A percentile compares a stretch with the other conserved stretches of the same genome.
Conservation (phyloP, 441 rosid species). For the Euphorbia schlechtendalii region DNA sequence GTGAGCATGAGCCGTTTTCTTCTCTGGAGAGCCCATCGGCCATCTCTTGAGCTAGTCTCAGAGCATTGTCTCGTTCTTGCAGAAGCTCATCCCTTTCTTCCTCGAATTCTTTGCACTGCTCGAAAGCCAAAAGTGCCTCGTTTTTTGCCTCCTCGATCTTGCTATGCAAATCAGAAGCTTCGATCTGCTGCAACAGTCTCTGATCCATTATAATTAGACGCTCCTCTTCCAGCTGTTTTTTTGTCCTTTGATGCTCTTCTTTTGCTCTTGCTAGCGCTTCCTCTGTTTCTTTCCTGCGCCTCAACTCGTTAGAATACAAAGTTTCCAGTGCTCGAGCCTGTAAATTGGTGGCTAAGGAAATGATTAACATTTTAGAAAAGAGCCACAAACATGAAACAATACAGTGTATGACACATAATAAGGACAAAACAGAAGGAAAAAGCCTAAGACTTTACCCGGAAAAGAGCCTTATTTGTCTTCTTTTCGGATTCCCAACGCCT, state of each 20-base stretch:
- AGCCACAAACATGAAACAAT: neutral
- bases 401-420: neutral
- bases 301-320: constrained; percentile 49
- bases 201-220: constrained; percentile 40
- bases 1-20: constrained; percentile 39
- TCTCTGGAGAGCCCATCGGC: constrained; percentile 29
- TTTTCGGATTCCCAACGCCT: constrained; percentile 61
- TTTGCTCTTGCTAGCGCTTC: constrained; percentile 50
- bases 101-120: constrained; percentile 53
- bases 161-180: constrained; percentile 48
- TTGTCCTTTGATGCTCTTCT: constrained; percentile 44
- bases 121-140: constrained; percentile 72
- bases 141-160: constrained; percentile 51
- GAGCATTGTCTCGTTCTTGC: constrained; percentile 62
- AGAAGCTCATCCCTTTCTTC: constrained; percentile 64
- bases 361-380: constrained; percentile 15
- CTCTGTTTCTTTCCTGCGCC: constrained; percentile 54
- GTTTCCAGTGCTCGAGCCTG: constrained; percentile 64
- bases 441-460: constrained; percentile 32
- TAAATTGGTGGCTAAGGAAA: constrained; percentile 17
- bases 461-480: constrained; percentile 50
- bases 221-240: constrained; percentile 44
- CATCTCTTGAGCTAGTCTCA: constrained; percentile 70
- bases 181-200: constrained; percentile 46
- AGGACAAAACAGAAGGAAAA: neutral